Evolutionary conservation across 2,329 filamentous ascomycete genomes (phyloP).

Genomic region (Colletotrichum zoysiae): DNA sequence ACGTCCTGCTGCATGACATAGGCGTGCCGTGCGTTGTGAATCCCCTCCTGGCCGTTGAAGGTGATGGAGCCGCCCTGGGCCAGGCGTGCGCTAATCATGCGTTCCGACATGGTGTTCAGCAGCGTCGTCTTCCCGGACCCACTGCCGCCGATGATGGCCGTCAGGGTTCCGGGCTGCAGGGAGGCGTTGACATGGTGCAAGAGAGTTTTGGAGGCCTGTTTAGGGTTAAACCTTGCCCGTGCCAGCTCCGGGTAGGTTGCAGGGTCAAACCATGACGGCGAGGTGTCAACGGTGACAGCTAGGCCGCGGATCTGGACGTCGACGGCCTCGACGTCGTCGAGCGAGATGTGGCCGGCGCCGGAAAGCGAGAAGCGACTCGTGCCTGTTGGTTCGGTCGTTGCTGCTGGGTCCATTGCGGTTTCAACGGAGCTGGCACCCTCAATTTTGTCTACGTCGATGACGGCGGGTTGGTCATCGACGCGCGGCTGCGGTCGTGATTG

Average conservation of each 20-base stretch:
- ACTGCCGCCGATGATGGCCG: slow-evolving; percentile 81
- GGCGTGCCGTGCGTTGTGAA: slow-evolving; percentile 69
- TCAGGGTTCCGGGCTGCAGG: slow-evolving; percentile 75
- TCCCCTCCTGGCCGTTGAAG: slow-evolving; percentile 71
- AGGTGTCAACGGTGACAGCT: slow-evolving; percentile 68
- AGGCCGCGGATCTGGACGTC: slow-evolving; percentile 66
- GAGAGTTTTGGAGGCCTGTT: slow-evolving; percentile 62
- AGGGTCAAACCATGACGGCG: slow-evolving; percentile 65
- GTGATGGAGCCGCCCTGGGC: slow-evolving; percentile 66
- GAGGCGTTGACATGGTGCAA: slow-evolving; percentile 74
- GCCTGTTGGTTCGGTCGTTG: slow-evolving; percentile 32
- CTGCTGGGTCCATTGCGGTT: slow-evolving; percentile 46
- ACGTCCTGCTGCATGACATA: slow-evolving; percentile 85
- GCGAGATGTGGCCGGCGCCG: slow-evolving; percentile 54
- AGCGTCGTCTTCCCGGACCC: slow-evolving; percentile 80
- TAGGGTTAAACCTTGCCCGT: slow-evolving; percentile 53
- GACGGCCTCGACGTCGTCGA: slow-evolving; percentile 68
- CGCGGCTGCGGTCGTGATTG: not conserved
- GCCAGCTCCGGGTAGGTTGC: slow-evolving; percentile 59
- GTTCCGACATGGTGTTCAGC: slow-evolving; percentile 78
- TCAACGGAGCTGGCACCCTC: slow-evolving; percentile 52
- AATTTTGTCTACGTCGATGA: slow-evolving; percentile 49
- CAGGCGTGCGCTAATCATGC: slow-evolving; percentile 69
- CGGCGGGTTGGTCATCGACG: slow-evolving; percentile 14
- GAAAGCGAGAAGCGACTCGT: slow-evolving; percentile 48